Evolutionary conservation across 257 asterid genomes (phyloP), one percentile per base, ranked within the genome.

Genomic region (Solanum paucissectum): DNA sequence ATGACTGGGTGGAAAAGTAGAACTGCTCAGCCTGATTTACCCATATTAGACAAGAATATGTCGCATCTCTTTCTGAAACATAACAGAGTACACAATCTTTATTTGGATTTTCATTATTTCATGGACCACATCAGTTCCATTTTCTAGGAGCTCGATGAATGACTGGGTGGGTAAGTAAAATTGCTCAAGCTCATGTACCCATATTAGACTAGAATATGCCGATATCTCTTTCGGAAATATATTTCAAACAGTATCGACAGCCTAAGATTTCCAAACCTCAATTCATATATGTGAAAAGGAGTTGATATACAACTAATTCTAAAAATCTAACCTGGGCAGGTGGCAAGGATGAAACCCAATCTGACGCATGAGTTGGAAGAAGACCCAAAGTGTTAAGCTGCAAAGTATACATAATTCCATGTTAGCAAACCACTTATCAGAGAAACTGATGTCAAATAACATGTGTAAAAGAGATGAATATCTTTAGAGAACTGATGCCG

Each of bases 311-410:
- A 49, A 82, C 32, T 18, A 82, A 82, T 32, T 82, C 20, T 7
- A 86, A 90, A 21, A 52, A 64, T 20, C 88, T 36, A 88, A 97
- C 99, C 99, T 97, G 99, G 86, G 98, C 95, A 37, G 99, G 99
- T 88, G 99, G 95, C 90, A 97, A 90, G 87, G 99, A 97, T 82
- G 99, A 97, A 83, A 97, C 99, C 99, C 99, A 97, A 44, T 97
- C 99, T 3, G 99, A 97, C 58, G 95, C 92, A 86, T 97, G 99
- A 62, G 99, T 97, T 87, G 99, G 99, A 88, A 96, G 99, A 94
- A 97, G 98, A 44, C 99, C 99, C 83, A 97, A 90, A 1, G 98
- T 94, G 89, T 96, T 95, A 76, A 97, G 99, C 99, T 97, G 98
- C 87, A 69, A 49, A 89, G 73, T 3, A 92, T 36, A 89, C 2